Evolutionary conservation across 768 basidiomycete genomes (phyloP), one percentile per base, ranked within the genome.

Genomic region (Lactifluus echinatus): DNA sequence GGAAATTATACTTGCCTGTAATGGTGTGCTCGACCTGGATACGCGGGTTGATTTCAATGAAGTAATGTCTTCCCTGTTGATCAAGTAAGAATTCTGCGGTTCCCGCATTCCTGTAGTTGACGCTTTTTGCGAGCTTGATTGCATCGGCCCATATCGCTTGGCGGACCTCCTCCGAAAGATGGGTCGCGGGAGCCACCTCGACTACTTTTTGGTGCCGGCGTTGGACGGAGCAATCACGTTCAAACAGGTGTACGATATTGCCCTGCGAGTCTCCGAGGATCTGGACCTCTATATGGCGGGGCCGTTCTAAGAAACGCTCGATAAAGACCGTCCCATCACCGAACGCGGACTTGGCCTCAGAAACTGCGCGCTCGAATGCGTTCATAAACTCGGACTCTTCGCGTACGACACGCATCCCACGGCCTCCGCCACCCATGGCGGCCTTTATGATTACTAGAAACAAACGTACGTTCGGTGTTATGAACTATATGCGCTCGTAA

Each of bases 11-110:
- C 31, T 31, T 63, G 91, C 93, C 93, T 59, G 96, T 97, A 70
- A 98, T 97, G 55, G 96, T 98, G 73, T 98, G 96, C 70, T 98
- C 96, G 73, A 99, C 96, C 72, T 99, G 96, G 66, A 99, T 97
- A 75, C 96, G 93, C 29, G 96, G 93, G 73, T 97, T 97, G 66
- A 99, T 97, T 74, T 99, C 96, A 67, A 99, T 98, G 75, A 99
- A 98, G 74, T 98, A 98, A 73, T 96, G 93, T 65, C 93, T 80
- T 65, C 91, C 93, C 78, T 88, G 83, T 69, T 93, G 89, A 72
- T 98, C 96, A 61, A 98, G 93, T 72, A 99, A 77, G 78, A 98
- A 99, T 74, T 99, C 96, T 24, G 92, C 93, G 37, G 96, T 98
- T 63, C 96, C 95, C 50, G 96, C 96, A 71, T 96, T 97, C 63